phyloP scores from a whole-genome alignment of 2,329 filamentous ascomycete species.

The Cladophialophora bantiana region DNA sequence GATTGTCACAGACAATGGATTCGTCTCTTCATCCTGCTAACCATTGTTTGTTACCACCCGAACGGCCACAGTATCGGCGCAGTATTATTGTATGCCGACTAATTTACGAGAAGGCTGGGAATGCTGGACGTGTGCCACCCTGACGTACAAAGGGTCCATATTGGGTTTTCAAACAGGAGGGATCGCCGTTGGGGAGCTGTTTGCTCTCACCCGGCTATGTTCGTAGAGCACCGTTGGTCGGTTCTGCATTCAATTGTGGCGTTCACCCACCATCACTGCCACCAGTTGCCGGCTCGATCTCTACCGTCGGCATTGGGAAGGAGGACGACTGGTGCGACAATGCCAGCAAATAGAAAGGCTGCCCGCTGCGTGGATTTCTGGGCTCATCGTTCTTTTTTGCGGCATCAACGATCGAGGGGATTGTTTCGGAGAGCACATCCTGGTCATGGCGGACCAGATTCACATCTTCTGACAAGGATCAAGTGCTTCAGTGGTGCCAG shows the following conservation, averaged over 20 bases:
- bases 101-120: conserved; percentile 14
- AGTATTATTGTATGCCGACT: neutral
- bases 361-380: conserved; percentile 16
- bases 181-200: neutral
- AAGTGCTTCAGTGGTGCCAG: neutral
- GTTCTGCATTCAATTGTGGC: conserved; percentile 10
- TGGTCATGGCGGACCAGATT: conserved; percentile 25
- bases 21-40: conserved; percentile 1
- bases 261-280: neutral
- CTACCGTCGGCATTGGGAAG: neutral
- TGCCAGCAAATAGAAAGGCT: conserved; percentile 10
- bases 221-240: conserved; percentile 4
- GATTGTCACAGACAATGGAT: neutral
- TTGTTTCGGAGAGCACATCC: conserved; percentile 10
- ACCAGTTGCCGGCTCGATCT: neutral
- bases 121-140: conserved; percentile 12
- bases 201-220: neutral
- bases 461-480: conserved; percentile 12
- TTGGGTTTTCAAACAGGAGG: neutral
- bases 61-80: conserved; percentile 8
- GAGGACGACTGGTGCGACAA: conserved; percentile 9
- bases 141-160: conserved; percentile 21
- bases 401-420: conserved; percentile 16
- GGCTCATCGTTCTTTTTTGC: conserved; percentile 14
- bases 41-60: neutral